Evolutionary conservation across 1,284 basidiomycete genomes (phyloP), one percentile per base, ranked within the genome.

Genomic region (Sporisorium reilianum): DNA sequence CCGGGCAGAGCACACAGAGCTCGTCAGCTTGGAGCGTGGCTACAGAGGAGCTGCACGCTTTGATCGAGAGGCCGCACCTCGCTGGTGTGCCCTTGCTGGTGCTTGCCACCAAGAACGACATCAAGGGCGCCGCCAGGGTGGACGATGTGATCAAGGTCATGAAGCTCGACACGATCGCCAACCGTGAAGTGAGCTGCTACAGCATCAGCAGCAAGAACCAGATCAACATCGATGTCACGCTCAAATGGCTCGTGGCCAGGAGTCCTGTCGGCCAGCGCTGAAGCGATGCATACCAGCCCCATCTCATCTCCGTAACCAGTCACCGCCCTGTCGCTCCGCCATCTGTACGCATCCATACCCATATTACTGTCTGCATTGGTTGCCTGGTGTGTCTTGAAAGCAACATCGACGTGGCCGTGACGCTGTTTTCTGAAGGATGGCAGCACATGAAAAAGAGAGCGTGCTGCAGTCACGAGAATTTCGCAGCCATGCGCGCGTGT

Each of bases 71-170:
- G 45, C 88, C 91, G 0, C 89, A 89, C 25, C 88, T 98, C 23
- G 84, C 86, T 1, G 91, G 91, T 0, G 93, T 97, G 2, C 95
- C 95, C 1, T 85, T 98, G 40, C 89, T 98, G 16, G 94, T 98
- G 89, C 88, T 98, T 25, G 96, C 94, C 1, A 98, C 97, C 86
- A 99, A 99, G 88, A 97, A 94, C 81, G 96, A 98, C 82, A 79
- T 98, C 2, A 89, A 91, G 2, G 90, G 88, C 12, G 93, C 94
- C 64, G 90, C 92, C 1, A 86, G 90, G 12, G 92, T 95, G 1
- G 93, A 95, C 78, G 93, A 97, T 66, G 87, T 98, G 53, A 95
- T 98, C 65, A 88, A 88, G 40, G 89, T 89, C 59, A 87, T 98
- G 93, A 93, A 71, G 42, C 51, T 79, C 25, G 63, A 72, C 34